Percentiles rank a stretch among this genome's conserved stretches.
phyloP scores from a whole-genome alignment of 2,329 filamentous ascomycete species.

The Ophiostoma sp. region DNA sequence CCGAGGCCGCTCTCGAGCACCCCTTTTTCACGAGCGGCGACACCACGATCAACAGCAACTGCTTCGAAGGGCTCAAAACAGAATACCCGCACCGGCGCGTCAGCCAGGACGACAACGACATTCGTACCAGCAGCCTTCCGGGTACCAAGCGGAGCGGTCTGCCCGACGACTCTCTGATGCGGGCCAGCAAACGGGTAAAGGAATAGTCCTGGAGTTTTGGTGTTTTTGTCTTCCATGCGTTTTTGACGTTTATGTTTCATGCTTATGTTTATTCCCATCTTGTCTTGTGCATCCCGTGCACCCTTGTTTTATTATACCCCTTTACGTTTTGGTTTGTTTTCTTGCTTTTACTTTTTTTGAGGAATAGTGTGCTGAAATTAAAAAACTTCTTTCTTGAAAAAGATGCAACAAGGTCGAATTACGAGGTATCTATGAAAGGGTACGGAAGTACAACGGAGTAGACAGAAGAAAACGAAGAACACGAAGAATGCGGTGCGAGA shows the following conservation, averaged over 20 bases:
- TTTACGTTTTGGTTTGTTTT: background rate
- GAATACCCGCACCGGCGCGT: conserved; percentile 90
- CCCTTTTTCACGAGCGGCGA: conserved; percentile 81
- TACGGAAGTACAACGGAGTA: conserved; percentile 15
- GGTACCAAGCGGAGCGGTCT: conserved; percentile 88
- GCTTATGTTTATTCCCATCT: background rate
- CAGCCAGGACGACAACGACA: conserved; percentile 94
- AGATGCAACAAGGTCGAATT: conserved; percentile 21
- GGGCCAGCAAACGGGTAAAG: conserved; percentile 63
- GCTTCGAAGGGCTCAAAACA: conserved; percentile 84
- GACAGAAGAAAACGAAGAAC: conserved; percentile 6
- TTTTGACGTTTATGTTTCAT: background rate
- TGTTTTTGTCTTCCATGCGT: background rate
- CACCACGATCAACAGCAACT: conserved; percentile 75
- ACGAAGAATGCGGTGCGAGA: background rate
- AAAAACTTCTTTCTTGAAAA: background rate
- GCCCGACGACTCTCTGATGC: conserved; percentile 73
- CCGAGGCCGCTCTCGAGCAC: conserved; percentile 83
- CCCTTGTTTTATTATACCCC: background rate
- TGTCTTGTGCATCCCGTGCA: background rate
- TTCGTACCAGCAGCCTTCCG: conserved; percentile 82
- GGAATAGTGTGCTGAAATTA: conserved; percentile 14
- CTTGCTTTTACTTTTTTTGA: background rate
- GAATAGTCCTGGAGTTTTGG: conserved; percentile 39
- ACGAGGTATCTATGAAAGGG: conserved; percentile 20